Percentiles rank a stretch among this genome's conserved stretches.
These are phyloP conservation scores for Yamadazyma blattariae DNA, from an alignment of 1,139 yeast species.

Conservation along the genomic window DNA sequence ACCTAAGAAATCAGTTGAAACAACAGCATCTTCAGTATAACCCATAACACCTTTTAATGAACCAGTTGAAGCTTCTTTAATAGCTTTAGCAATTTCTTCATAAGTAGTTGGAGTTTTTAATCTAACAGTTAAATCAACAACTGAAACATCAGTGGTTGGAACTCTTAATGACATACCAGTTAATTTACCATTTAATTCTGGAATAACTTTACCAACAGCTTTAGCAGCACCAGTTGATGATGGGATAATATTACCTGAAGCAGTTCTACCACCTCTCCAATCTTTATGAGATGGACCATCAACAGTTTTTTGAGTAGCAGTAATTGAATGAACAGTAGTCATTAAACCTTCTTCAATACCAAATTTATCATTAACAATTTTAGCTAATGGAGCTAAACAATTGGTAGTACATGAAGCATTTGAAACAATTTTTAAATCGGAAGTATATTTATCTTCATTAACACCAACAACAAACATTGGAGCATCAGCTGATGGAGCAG, in stretches of 20 bases:
- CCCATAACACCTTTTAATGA: slow-evolving; percentile 72
- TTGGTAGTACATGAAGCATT: slow-evolving; percentile 91
- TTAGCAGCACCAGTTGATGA: slow-evolving; percentile 92
- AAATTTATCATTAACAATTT: slow-evolving; percentile 74
- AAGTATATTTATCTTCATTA: slow-evolving; percentile 68
- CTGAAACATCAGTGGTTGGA: slow-evolving; percentile 84
- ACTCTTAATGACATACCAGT: slow-evolving; percentile 89
- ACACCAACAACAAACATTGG: slow-evolving; percentile 90
- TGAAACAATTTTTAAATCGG: slow-evolving; percentile 70
- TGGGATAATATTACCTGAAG: slow-evolving; percentile 86
- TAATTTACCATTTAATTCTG: slow-evolving; percentile 82
- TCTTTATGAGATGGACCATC: slow-evolving; percentile 93
- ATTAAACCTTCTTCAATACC: slow-evolving; percentile 85
- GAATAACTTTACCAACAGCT: slow-evolving; percentile 90
- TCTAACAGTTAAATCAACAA: slow-evolving; percentile 48
- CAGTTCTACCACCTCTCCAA: slow-evolving; percentile 95
- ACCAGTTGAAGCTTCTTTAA: slow-evolving; percentile 71
- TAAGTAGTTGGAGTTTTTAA: slow-evolving; percentile 67
- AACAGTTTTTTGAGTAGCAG: slow-evolving; percentile 89
- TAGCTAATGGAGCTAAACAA: slow-evolving; percentile 88
- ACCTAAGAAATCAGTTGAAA: slow-evolving; percentile 79
- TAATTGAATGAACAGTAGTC: slow-evolving; percentile 90
- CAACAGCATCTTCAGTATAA: slow-evolving; percentile 86
- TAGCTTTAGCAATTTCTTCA: slow-evolving; percentile 70
- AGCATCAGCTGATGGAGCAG: slow-evolving; percentile 86